phyloP scores from a whole-genome alignment of 2,329 filamentous ascomycete genomes.

The Truncatella angustata region DNA sequence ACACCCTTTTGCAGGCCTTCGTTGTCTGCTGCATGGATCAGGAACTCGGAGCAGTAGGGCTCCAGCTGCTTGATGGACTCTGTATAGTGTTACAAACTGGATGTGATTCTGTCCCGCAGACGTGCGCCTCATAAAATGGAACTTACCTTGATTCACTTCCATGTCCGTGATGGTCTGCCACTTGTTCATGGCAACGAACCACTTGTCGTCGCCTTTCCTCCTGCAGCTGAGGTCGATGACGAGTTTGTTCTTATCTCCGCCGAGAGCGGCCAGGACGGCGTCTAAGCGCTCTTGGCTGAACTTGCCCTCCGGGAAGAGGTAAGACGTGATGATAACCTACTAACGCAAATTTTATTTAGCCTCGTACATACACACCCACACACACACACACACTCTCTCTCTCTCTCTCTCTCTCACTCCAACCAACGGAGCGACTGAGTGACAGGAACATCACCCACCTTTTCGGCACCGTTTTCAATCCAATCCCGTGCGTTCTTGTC shows the following conservation, averaged over 20 bases:
- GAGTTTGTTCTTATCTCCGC: constrained; percentile 72
- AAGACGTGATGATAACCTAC: constrained; percentile 96
- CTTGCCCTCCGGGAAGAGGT: constrained; percentile 78
- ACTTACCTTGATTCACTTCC: constrained; percentile 79
- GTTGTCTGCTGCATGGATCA: constrained; percentile 96
- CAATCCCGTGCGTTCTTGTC: constrained; percentile 81
- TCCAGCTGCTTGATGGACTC: constrained; percentile 79
- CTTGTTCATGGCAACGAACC: constrained; percentile 99
- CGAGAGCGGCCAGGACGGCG: constrained; percentile 70
- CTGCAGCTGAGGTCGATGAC: constrained; percentile 96
- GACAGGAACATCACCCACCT: constrained; percentile 51
- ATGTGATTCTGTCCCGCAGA: not conserved
- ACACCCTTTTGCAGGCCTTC: constrained; percentile 91
- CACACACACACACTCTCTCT: too few relatives aligned
- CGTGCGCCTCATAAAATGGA: not conserved
- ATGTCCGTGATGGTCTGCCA: constrained; percentile 98
- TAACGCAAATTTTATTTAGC: not conserved
- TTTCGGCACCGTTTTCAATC: constrained; percentile 85
- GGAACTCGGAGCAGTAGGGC: constrained; percentile 92
- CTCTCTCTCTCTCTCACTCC: too few relatives aligned
- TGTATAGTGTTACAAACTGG: constrained; percentile 31
- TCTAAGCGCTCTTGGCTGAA: constrained; percentile 79
- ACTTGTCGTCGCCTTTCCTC: constrained; percentile 65
- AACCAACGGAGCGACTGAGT: not conserved
- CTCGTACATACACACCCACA: too few relatives aligned